Conservation (phyloP, 805 yeast genomes). For the Sporopachydermia lactativora region DNA sequence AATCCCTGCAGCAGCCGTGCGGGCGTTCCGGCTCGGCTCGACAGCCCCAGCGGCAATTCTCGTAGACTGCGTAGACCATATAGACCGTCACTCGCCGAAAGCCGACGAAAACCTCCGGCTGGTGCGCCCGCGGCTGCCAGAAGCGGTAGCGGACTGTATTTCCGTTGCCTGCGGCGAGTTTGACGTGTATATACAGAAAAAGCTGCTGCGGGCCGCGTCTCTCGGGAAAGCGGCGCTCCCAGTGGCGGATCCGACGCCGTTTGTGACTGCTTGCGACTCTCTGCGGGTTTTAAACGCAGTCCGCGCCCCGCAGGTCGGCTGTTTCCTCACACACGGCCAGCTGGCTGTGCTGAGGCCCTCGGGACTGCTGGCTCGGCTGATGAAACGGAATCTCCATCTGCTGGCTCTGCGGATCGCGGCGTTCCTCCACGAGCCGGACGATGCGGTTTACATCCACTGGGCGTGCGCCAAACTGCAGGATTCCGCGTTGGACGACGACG, state of each 20-base stretch:
- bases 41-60: constrained; percentile 71
- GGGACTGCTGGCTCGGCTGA: constrained; percentile 39
- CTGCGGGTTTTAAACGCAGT: constrained; percentile 59
- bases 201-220: constrained; percentile 62
- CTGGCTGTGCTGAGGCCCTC: constrained; percentile 38
- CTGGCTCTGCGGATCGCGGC: constrained; percentile 50
- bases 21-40: constrained; percentile 72
- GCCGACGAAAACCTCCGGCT: constrained; percentile 63
- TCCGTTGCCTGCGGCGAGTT: constrained; percentile 68
- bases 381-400: constrained; percentile 43
- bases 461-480: constrained; percentile 53
- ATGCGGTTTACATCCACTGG: constrained; percentile 61
- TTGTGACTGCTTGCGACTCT: constrained; percentile 45
- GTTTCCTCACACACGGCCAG: constrained; percentile 51
- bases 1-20: constrained; percentile 42
- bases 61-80: constrained; percentile 59
- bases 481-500: constrained; percentile 34
- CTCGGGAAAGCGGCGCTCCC: constrained; percentile 64
- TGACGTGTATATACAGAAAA: constrained; percentile 68
- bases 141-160: constrained; percentile 61
- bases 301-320: constrained; percentile 48
- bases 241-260: constrained; percentile 41
- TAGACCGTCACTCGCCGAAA: constrained; percentile 57
- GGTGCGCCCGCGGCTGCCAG: constrained; percentile 30
- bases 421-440: constrained; percentile 30